phyloP scores from a whole-genome alignment of 1,139 yeast species.

The Blastobotrys buckinghamii region DNA sequence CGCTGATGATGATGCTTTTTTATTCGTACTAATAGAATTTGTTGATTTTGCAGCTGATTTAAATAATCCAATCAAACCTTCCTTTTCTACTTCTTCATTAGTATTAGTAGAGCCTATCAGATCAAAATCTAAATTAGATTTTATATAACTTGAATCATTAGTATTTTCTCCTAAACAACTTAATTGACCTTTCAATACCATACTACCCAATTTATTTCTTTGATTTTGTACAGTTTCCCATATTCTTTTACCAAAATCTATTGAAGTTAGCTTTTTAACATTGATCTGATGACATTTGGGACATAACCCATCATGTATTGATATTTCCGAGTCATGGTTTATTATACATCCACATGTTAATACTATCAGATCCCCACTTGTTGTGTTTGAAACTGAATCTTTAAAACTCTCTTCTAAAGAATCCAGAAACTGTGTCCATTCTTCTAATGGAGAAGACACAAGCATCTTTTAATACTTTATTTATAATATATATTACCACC shows the following conservation, averaged over 20 bases:
- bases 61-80: slow-evolving; percentile 18
- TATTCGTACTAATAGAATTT: not conserved
- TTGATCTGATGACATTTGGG: slow-evolving; percentile 1
- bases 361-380: slow-evolving; percentile 44
- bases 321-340: slow-evolving; percentile 29
- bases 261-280: not conserved
- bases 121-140: slow-evolving; percentile 12
- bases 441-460: slow-evolving; percentile 18
- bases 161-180: not conserved
- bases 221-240: slow-evolving; percentile 36
- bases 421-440: slow-evolving; percentile 29
- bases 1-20: too few species aligned
- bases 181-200: slow-evolving; percentile 17
- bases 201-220: slow-evolving; percentile 20
- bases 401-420: slow-evolving; percentile 24
- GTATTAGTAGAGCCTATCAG: slow-evolving; percentile 5
- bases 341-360: slow-evolving; percentile 69
- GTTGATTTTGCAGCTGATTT: slow-evolving; percentile 13
- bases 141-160: not conserved
- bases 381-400: slow-evolving; percentile 15
- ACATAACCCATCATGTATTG: not conserved
- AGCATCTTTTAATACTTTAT: not conserved
- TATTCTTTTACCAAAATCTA: slow-evolving; percentile 49
- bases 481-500: too few species aligned
- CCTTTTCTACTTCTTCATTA: not conserved